Conservation (phyloP, 106 monocot genomes). For the Dioscorea alata region DNA sequence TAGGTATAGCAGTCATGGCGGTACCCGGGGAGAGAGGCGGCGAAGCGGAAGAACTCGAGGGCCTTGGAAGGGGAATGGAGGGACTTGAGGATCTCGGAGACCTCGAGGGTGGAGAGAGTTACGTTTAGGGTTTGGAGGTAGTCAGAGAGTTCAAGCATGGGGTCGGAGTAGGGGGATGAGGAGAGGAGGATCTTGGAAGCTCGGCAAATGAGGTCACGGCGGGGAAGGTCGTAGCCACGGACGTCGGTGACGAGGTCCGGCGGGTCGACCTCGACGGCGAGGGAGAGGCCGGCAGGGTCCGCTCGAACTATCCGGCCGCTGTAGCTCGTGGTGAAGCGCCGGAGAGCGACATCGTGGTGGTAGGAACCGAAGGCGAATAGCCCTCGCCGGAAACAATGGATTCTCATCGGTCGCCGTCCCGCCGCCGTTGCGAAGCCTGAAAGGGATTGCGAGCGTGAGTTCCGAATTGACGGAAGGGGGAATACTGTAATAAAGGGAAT, state of each 20-base stretch:
- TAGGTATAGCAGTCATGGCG: constrained; percentile 87
- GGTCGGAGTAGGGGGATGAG: constrained; percentile 32
- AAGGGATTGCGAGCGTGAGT: neutral
- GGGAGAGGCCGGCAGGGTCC: constrained; percentile 37
- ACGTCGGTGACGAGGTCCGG: constrained; percentile 32
- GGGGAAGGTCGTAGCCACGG: constrained; percentile 60
- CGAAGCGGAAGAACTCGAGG: constrained; percentile 73
- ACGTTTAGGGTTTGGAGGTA: constrained; percentile 55
- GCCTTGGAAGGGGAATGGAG: constrained; percentile 21
- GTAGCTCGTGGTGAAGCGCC: constrained; percentile 49
- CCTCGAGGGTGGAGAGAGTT: constrained; percentile 61
- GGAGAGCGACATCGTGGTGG: constrained; percentile 11
- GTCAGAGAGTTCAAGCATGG: constrained; percentile 70
- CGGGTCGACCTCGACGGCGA: constrained; percentile 51
- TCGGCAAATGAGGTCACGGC: constrained; percentile 82
- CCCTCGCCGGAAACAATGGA: neutral
- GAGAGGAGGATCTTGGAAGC: constrained; percentile 43
- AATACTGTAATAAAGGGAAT: too few species aligned
- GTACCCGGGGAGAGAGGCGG: constrained; percentile 45
- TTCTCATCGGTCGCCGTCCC: too few species aligned
- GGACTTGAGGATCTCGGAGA: constrained; percentile 74
- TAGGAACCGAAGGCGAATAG: constrained; percentile 2
- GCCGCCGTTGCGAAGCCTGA: too few species aligned
- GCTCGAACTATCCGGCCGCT: constrained; percentile 50
- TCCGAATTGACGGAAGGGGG: too few species aligned